These are phyloP conservation scores for Stipa capillata DNA, from an alignment of 176 grass and related monocot genomes.

Conservation along the genomic window DNA sequence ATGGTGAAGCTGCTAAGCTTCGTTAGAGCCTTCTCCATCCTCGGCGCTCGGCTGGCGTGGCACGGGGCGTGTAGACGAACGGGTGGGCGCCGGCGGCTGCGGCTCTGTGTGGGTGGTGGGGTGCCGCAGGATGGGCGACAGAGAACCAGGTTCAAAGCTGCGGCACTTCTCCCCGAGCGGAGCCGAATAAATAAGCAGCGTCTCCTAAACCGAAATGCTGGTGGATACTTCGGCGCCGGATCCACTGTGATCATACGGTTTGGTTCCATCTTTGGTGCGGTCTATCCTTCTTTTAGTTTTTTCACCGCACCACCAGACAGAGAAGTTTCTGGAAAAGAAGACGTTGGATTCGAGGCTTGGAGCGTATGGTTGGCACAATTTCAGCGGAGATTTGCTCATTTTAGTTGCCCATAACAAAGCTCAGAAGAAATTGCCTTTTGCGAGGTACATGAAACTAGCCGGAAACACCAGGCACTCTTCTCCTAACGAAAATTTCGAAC, in stretches of 20 bases:
- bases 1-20: conserved; percentile 90
- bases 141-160: conserved; percentile 8
- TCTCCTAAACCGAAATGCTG: not conserved
- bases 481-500: too few relatives aligned
- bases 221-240: conserved; percentile 2
- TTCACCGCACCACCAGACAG: not conserved
- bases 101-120: not conserved
- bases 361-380: not conserved
- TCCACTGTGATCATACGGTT: not conserved
- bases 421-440: not conserved
- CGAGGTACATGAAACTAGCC: too few relatives aligned
- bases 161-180: not conserved
- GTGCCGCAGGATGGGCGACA: conserved; percentile 31
- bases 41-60: not conserved
- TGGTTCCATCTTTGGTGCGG: not conserved
- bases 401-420: not conserved
- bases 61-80: not conserved
- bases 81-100: not conserved
- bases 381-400: not conserved
- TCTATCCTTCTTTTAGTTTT: too few relatives aligned
- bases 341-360: too few relatives aligned
- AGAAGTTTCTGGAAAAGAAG: not conserved
- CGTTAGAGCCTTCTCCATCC: conserved; percentile 80
- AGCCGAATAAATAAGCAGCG: not conserved
- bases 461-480: too few relatives aligned